Percentiles rank a stretch among this genome's conserved stretches.
These are phyloP conservation scores for Candida boidinii DNA, from an alignment of 805 yeast genomes.

Conservation along the genomic window DNA sequence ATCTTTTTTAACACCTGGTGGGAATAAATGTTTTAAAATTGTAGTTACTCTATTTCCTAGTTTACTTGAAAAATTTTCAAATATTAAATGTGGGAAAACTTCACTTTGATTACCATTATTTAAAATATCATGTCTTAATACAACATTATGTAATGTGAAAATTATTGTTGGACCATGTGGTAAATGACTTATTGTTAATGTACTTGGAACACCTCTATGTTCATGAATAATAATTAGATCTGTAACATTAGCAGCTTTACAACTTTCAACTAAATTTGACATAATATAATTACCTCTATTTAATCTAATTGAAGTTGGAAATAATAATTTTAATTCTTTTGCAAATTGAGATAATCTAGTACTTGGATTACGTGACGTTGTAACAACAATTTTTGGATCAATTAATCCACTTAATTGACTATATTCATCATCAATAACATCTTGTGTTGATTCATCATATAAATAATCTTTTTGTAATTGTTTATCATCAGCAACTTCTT, in stretches of 20 bases:
- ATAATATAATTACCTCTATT: constrained; percentile 91
- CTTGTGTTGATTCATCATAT: constrained; percentile 72
- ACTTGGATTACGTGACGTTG: constrained; percentile 90
- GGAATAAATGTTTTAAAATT: constrained; percentile 81
- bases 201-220: constrained; percentile 97
- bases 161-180: constrained; percentile 98
- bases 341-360: constrained; percentile 82
- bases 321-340: constrained; percentile 81
- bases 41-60: constrained; percentile 78
- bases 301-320: constrained; percentile 82
- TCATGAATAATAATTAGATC: constrained; percentile 87
- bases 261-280: constrained; percentile 76
- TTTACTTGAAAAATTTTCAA: constrained; percentile 77
- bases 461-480: constrained; percentile 73
- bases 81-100: constrained; percentile 87
- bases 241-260: constrained; percentile 67
- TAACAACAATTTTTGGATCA: constrained; percentile 86
- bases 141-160: constrained; percentile 91
- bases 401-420: constrained; percentile 75
- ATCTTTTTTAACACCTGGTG: constrained; percentile 93
- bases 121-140: constrained; percentile 83
- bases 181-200: constrained; percentile 85
- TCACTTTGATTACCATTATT: constrained; percentile 85
- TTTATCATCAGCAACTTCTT: constrained; percentile 83
- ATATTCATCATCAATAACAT: constrained; percentile 86